Base-by-base conservation (phyloP, 768 basidiomycete genomes). In the Trametes punicea region DNA sequence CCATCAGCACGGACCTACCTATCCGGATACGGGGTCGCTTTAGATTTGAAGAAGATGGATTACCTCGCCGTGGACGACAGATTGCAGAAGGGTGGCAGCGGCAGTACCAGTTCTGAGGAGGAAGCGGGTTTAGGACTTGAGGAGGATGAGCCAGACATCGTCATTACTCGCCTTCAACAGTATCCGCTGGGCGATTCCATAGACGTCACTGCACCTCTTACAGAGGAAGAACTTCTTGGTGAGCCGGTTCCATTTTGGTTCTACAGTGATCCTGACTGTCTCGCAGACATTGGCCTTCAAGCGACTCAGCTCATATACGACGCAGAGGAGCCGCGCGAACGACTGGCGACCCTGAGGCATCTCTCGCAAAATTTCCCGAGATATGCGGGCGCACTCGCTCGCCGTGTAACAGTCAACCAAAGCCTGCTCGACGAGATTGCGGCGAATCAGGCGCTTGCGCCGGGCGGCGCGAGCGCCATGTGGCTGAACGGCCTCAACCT, bases 21-120 rank as follows among this genome's bases (percentile, higher is more conserved):
- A 7, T 84, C 88, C 3, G 96, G 96, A 4, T 99, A 93, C 63
- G 97, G 97, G 3, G 95, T 95, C 6, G 79, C 88, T 20, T 74
- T 99, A 50, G 93, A 96, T 62, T 71, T 99, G 63, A 99, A 99
- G 77, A 97, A 95, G 74, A 97, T 84, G 79, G 97, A 99, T 64
- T 99, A 98, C 67, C 80, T 98, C 11, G 93, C 88, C 4, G 74
- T 98, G 7, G 97, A 99, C 66, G 97, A 99, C 69, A 76, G 97
- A 41, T 70, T 60, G 16, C 59, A 62, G 53, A 46, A 68, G 69
- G 34, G 52, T 21, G 26, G 52, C 6, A 45, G 44, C 18, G 10
- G n/a, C 2, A 54, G 38, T 59, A 13, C 41, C 25, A 0, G 10
- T 40, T 7, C 40, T 8, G 51, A 46, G 29, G 49, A 47, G 4